Base-by-base conservation (phyloP, 2,329 filamentous ascomycete species). In the Venturia asperata region DNA sequence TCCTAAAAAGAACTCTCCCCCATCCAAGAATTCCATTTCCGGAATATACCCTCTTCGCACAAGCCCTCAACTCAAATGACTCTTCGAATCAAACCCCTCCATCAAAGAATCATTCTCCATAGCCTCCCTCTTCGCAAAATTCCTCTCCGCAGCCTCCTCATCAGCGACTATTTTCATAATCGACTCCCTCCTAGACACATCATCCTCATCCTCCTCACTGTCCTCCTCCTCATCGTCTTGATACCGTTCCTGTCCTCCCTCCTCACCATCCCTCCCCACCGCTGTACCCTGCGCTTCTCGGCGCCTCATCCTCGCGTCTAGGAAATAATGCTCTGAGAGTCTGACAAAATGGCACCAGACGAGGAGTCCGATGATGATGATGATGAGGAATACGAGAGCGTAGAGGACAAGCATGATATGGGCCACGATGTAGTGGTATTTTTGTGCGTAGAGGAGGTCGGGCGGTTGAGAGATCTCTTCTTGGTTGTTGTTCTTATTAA, bases 71-170 rank as follows among this genome's bases (percentile, higher is more conserved):
- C 27, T 9, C 30, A 17, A 52, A 27, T 27, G 47, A 52, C 21
- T 27, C 9, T 10, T 27, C 21, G 21, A 52, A 52, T 52, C 56
- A 39, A 39, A 21, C 37, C 21, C 56, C 30, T 43, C 37, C 56
- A 61, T 61, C n/a, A 61, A 21, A 39, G 21, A 24, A 61, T 61
- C 56, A 39, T 27, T 43, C 56, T 61, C 56, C 56, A 27, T 27
- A 61, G 34, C 56, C 56, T 43, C 41, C 13, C 41, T 39, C 56
- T 21, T 13, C 9, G n/a, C 41, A 39, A 21, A 41, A 21, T 39
- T 43, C 56, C 56, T 37, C 30, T 61, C 56, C 13, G 19, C 30
- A 4, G 10, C 56, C 30, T 61, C 56, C 11, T 39, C 15, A 11
- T 61, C 56, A 37, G 56, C 41, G 39, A 39, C 27, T n/a, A 6